Base-by-base conservation (phyloP, 305 asterid genomes). In the Salvia sclarea region DNA sequence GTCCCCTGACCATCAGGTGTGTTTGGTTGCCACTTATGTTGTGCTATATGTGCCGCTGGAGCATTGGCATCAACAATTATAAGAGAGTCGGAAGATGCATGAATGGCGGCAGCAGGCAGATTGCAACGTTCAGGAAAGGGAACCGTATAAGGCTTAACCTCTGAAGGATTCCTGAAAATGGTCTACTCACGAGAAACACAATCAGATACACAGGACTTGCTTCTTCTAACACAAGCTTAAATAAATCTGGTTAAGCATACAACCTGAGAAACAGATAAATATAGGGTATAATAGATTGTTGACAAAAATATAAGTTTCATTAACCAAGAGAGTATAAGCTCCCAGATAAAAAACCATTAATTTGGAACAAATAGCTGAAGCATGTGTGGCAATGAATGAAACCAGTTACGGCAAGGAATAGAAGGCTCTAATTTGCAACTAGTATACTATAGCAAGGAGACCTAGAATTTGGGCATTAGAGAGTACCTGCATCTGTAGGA, bases 11-110 rank as follows among this genome's bases (percentile, higher is more conserved):
- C 99, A 80, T 92, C 99, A 38, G 99, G 99, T 64, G 99, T 92
- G 80, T 95, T 95, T 45, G 97, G 98, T 79, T 95, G 99, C 99
- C 99, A 95, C 81, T 88, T 95, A 72, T 95, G 99, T 66, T 85
- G 94, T 35, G 96, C 98, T 64, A 95, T 71, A 63, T 89, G 99
- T 68, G 94, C 98, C n/a, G 92, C 96, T 17, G 99, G 99, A 24
- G 91, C 97, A 75, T 81, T 78, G 68, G 75, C 63, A 79, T 89
- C 98, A 66, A 85, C 98, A 76, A 88, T 82, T 70, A 95, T 77
- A 40, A 92, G 83, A 76, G 97, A 88, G 78, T 95, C 97, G 25
- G 92, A 84, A 70, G 97, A 89, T 56, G 98, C 95, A 61, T 75
- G 92, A 72, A 95, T 91, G 43, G 95, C 95, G 44, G 98, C 81